Evolutionary conservation across 768 basidiomycete species (phyloP).

Genomic region (Mycena vitilis): DNA sequence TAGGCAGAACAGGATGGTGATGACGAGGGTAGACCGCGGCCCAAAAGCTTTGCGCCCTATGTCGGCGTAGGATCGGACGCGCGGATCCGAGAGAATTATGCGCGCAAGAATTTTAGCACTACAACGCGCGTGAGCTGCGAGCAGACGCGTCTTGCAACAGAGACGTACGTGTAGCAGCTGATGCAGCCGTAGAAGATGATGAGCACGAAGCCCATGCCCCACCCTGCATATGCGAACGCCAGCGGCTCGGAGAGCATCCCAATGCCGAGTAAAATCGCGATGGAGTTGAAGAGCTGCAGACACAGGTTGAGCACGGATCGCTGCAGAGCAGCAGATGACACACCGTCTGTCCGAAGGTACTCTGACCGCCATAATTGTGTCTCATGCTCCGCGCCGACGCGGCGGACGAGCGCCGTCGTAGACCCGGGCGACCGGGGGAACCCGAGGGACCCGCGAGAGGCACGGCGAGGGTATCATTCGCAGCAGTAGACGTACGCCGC

Average conservation of each 20-base stretch:
- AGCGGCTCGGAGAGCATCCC: constrained; percentile 93
- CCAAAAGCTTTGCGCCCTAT: constrained; percentile 94
- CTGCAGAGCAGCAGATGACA: constrained; percentile 35
- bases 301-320: constrained; percentile 11
- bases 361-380: constrained; percentile 60
- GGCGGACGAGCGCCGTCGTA: constrained; percentile 49
- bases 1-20: constrained; percentile 83
- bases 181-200: constrained; percentile 83
- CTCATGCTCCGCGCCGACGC: constrained; percentile 35
- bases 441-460: constrained; percentile 1
- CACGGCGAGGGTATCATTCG: constrained; percentile 25
- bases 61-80: constrained; percentile 87
- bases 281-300: constrained; percentile 84
- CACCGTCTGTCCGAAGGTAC: constrained; percentile 82
- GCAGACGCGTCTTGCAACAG: constrained; percentile 1
- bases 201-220: constrained; percentile 83
- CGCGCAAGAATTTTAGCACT: constrained; percentile 91
- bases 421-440: constrained; percentile 4
- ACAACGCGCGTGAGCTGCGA: constrained; percentile 11
- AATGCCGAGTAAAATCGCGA: constrained; percentile 89
- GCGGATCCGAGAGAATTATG: constrained; percentile 78
- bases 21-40: constrained; percentile 70
- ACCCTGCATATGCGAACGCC: constrained; percentile 93
- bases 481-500: constrained; percentile 15
- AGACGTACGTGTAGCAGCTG: constrained; percentile 89